Percentiles rank a stretch among this genome's conserved stretches.
phyloP scores from a whole-genome alignment of 1,139 yeast species.

The Torulaspora globosa region DNA sequence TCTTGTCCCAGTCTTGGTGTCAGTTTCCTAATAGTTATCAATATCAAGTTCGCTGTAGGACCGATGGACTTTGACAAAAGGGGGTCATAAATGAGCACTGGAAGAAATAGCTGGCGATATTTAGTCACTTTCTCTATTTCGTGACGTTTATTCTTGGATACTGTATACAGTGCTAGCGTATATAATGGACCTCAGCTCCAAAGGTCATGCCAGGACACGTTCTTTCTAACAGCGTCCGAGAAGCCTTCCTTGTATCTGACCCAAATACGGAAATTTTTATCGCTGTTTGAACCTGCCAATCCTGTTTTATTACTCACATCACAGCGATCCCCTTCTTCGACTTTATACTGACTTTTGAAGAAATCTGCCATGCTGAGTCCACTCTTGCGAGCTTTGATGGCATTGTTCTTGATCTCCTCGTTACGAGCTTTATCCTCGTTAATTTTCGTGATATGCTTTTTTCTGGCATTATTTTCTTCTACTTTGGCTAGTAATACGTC shows the following conservation, averaged over 20 bases:
- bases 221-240: constrained; percentile 87
- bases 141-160: not conserved
- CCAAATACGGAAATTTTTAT: constrained; percentile 56
- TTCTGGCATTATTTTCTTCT: constrained; percentile 39
- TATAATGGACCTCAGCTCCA: constrained; percentile 34
- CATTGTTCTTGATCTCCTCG: constrained; percentile 33
- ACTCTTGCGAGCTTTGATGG: constrained; percentile 28
- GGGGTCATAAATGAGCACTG: not conserved
- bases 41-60: not conserved
- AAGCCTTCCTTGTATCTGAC: constrained; percentile 91
- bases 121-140: not conserved
- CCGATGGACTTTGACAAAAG: too few relatives aligned
- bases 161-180: not conserved
- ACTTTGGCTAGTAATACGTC: constrained; percentile 41
- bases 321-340: constrained; percentile 13
- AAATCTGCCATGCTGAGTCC: constrained; percentile 32
- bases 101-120: not conserved
- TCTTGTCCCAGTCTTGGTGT: not conserved
- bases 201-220: constrained; percentile 72
- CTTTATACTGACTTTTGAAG: constrained; percentile 39
- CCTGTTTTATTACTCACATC: not conserved
- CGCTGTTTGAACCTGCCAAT: not conserved
- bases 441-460: constrained; percentile 38
- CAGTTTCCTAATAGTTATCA: not conserved
- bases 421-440: constrained; percentile 26